Evolutionary conservation across 1,284 basidiomycete species (phyloP).

Genomic region (Kwoniella shivajii): DNA sequence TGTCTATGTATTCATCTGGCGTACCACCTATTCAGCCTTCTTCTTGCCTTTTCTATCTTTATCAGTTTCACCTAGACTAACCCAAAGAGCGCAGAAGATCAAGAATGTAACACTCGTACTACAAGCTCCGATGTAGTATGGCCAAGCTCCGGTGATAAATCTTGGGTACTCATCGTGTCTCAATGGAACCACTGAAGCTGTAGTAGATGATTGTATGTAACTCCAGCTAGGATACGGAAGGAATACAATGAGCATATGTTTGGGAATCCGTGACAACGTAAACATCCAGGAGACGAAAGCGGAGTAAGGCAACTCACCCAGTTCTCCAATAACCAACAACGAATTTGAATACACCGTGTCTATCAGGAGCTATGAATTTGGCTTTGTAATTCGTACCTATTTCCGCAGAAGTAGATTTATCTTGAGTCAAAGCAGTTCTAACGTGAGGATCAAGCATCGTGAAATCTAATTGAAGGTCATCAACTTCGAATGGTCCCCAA

Average conservation of each 20-base stretch:
- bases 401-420: constrained; percentile 17
- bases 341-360: constrained; percentile 98
- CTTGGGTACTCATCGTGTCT: constrained; percentile 93
- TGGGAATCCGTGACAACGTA: background rate
- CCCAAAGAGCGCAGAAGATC: constrained; percentile 80
- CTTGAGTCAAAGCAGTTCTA: constrained; percentile 68
- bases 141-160: constrained; percentile 91
- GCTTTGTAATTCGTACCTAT: constrained; percentile 64
- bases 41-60: constrained; percentile 42
- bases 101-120: constrained; percentile 82
- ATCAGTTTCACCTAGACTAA: constrained; percentile 62
- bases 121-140: constrained; percentile 87
- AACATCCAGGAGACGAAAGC: constrained; percentile 1
- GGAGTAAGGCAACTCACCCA: constrained; percentile 62
- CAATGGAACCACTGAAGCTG: constrained; percentile 86
- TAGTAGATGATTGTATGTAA: constrained; percentile 70
- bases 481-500: constrained; percentile 72
- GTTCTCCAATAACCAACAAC: constrained; percentile 82
- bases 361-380: constrained; percentile 83
- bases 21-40: constrained; percentile 43
- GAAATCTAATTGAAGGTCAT: constrained; percentile 89
- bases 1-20: background rate
- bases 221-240: constrained; percentile 72
- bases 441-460: constrained; percentile 97
- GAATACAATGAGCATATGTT: background rate